phyloP scores from a whole-genome alignment of 2,329 filamentous ascomycete genomes.

The Cladosporium sp. region DNA sequence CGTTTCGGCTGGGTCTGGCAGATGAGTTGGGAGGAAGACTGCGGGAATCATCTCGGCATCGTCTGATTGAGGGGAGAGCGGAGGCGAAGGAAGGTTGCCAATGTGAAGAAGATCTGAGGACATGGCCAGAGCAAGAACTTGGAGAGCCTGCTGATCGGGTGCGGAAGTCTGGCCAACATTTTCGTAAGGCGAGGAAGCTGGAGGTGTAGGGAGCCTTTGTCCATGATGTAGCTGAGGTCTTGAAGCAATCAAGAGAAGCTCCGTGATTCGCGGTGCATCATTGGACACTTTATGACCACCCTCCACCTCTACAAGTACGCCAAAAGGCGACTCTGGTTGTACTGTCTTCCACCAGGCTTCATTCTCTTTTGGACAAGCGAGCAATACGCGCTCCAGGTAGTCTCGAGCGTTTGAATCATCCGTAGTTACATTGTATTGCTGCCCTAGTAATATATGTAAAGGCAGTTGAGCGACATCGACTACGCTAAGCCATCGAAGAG shows the following conservation, averaged over 20 bases:
- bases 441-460: conserved; percentile 36
- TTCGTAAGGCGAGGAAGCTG: conserved; percentile 26
- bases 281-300: background rate
- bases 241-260: conserved; percentile 44
- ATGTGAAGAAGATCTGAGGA: conserved; percentile 38
- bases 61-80: conserved; percentile 21
- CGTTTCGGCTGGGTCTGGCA: conserved; percentile 12
- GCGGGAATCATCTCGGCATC: conserved; percentile 16
- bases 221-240: conserved; percentile 19
- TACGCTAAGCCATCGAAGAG: conserved; percentile 34
- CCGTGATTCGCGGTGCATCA: conserved; percentile 29
- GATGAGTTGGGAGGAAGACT: conserved; percentile 20
- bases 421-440: conserved; percentile 37
- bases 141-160: conserved; percentile 15
- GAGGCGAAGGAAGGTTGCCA: conserved; percentile 18
- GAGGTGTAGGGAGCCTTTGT: conserved; percentile 30
- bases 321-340: conserved; percentile 36
- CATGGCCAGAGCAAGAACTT: conserved; percentile 39
- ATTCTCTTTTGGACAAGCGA: conserved; percentile 16
- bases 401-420: conserved; percentile 29
- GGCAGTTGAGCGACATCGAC: conserved; percentile 39
- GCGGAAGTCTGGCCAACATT: background rate
- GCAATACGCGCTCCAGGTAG: conserved; percentile 38
- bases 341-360: conserved; percentile 35
- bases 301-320: conserved; percentile 35